Conservation (phyloP, 2,329 filamentous ascomycete genomes). For the Epichloe typhina region DNA sequence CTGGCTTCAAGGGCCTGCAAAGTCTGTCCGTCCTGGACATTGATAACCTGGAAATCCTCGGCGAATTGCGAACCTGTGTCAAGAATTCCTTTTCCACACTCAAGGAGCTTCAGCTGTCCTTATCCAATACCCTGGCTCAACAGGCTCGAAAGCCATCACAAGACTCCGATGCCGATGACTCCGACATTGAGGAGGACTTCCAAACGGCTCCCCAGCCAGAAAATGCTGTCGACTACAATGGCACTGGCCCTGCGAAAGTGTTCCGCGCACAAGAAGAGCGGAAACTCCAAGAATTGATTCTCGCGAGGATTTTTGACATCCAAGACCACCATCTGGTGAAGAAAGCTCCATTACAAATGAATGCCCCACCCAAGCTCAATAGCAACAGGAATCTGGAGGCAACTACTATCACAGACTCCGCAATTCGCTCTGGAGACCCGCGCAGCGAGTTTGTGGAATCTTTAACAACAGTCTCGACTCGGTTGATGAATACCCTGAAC, state of each 20-base stretch:
- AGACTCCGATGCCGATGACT: slow-evolving; percentile 32
- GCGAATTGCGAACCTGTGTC: slow-evolving; percentile 43
- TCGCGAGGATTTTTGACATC: slow-evolving; percentile 40
- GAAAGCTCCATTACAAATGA: slow-evolving; percentile 18
- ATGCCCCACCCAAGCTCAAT: slow-evolving; percentile 8
- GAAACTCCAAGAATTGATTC: slow-evolving; percentile 38
- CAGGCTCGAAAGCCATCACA: slow-evolving; percentile 23
- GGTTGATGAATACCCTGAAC: slow-evolving; percentile 28
- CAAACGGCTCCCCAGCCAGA: slow-evolving; percentile 26
- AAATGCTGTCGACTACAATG: slow-evolving; percentile 19
- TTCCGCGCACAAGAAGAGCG: slow-evolving; percentile 39
- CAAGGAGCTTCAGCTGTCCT: slow-evolving; percentile 41
- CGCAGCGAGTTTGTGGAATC: slow-evolving; percentile 17
- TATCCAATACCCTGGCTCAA: slow-evolving; percentile 38
- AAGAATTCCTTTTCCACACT: slow-evolving; percentile 41
- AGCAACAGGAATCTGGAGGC: slow-evolving; percentile 7
- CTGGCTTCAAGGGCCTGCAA: slow-evolving; percentile 42
- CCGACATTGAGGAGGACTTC: slow-evolving; percentile 43
- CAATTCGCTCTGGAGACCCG: slow-evolving; percentile 11
- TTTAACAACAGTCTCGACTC: slow-evolving; percentile 28
- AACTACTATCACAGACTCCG: slow-evolving; percentile 1
- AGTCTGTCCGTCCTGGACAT: slow-evolving; percentile 45
- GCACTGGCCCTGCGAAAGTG: slow-evolving; percentile 29
- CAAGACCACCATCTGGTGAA: slow-evolving; percentile 26
- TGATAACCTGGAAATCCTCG: slow-evolving; percentile 40